These are phyloP conservation scores for Closterium sp. DNA, from an alignment of 139 green algal species.

Conservation along the genomic window DNA sequence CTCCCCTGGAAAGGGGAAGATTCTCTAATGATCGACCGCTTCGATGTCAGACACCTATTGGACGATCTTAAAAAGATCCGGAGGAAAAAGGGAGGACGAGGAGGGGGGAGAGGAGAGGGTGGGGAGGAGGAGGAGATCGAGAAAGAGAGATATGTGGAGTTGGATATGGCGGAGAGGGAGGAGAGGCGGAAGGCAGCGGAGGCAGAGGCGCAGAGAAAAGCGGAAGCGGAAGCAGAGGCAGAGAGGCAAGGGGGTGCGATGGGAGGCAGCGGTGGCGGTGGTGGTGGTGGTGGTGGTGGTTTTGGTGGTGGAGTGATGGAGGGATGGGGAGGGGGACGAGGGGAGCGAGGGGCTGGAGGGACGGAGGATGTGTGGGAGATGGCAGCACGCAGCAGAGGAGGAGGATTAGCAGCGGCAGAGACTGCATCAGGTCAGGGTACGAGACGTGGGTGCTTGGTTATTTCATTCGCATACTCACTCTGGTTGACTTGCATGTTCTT, in stretches of 20 bases:
- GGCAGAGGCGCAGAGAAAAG: background rate
- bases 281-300: no score
- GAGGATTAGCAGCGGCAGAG: background rate
- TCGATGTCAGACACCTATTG: background rate
- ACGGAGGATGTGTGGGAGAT: background rate
- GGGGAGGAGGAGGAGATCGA: conserved; percentile 28
- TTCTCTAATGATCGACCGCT: background rate
- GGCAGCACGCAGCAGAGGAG: background rate
- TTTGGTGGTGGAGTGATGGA: no score
- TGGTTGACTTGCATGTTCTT: background rate
- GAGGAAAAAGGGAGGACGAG: background rate
- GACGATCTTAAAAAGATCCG: background rate
- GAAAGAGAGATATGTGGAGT: conserved; percentile 30
- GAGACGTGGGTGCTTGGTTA: background rate
- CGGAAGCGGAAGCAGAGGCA: background rate
- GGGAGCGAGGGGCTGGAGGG: background rate
- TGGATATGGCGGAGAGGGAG: conserved; percentile 3
- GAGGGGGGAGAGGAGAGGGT: background rate
- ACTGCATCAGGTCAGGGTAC: background rate
- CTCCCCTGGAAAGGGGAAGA: background rate
- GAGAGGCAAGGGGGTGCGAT: background rate
- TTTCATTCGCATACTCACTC: no score
- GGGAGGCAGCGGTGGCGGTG: no score
- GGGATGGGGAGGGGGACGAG: no score
- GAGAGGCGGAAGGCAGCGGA: background rate